These are phyloP conservation scores for Candida palmyrensis DNA, from an alignment of 805 yeast genomes.

Conservation along the genomic window DNA sequence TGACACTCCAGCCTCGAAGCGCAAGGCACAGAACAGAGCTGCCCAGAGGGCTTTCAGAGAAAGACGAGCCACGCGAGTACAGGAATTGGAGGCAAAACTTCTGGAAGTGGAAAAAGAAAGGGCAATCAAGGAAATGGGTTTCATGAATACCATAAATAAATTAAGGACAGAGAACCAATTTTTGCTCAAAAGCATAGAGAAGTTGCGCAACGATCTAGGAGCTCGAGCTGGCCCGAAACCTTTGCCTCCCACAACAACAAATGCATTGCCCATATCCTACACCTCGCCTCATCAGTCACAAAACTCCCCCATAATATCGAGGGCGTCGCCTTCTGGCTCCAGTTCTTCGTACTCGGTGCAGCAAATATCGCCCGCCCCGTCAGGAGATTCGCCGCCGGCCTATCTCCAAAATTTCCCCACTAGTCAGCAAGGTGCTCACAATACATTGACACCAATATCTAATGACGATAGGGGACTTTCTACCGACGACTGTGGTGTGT, in stretches of 20 bases:
- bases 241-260: background rate
- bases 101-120: conserved; percentile 63
- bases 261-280: background rate
- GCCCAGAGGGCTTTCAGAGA: conserved; percentile 91
- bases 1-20: conserved; percentile 77
- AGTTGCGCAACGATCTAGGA: conserved; percentile 28
- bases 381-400: conserved; percentile 43
- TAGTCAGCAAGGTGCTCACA: too few species aligned
- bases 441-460: conserved; percentile 11
- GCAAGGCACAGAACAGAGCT: conserved; percentile 91
- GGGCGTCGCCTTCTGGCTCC: conserved; percentile 23
- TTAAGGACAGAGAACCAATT: conserved; percentile 41
- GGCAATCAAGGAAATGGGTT: conserved; percentile 53
- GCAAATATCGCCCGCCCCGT: conserved; percentile 51
- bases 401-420: conserved; percentile 5
- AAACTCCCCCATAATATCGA: conserved; percentile 6
- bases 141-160: conserved; percentile 47
- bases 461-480: conserved; percentile 6
- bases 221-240: background rate
- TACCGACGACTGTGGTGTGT: conserved; percentile 51
- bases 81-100: conserved; percentile 68
- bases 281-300: background rate
- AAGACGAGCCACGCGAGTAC: conserved; percentile 75
- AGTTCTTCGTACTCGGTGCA: conserved; percentile 17
- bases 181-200: conserved; percentile 39